phyloP scores from a whole-genome alignment of 1,284 basidiomycete genomes.

The Fomitopsis betulina region DNA sequence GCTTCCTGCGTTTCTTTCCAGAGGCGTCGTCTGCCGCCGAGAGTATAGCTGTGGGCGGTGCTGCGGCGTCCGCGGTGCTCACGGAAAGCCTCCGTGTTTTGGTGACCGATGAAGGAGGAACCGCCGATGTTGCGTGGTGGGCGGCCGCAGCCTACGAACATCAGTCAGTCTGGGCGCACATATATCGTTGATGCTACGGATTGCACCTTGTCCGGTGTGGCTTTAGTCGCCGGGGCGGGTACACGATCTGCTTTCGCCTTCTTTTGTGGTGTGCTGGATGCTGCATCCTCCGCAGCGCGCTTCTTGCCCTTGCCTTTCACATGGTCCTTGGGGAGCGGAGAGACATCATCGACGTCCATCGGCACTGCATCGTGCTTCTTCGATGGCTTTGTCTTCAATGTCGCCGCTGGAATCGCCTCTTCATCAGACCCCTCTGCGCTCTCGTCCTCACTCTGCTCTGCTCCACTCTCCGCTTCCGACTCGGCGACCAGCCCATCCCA shows the following conservation, averaged over 20 bases:
- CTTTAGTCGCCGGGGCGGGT: slow-evolving; percentile 6
- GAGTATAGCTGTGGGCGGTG: background rate
- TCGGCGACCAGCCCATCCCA: slow-evolving; percentile 52
- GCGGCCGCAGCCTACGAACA: background rate
- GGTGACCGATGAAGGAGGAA: slow-evolving; percentile 1
- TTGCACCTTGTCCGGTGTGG: background rate
- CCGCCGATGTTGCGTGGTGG: background rate
- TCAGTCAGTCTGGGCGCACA: background rate
- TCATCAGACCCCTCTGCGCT: slow-evolving; percentile 28
- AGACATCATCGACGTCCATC: slow-evolving; percentile 3
- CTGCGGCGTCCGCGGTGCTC: background rate
- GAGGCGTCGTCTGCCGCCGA: slow-evolving; percentile 11
- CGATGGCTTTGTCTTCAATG: background rate
- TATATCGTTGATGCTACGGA: background rate
- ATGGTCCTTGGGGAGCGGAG: slow-evolving; percentile 11
- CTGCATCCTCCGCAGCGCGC: slow-evolving; percentile 31
- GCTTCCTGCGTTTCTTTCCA: slow-evolving; percentile 31
- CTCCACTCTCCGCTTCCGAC: slow-evolving; percentile 20
- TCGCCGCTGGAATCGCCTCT: slow-evolving; percentile 11
- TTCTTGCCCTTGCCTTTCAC: slow-evolving; percentile 44
- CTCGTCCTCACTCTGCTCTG: slow-evolving; percentile 23
- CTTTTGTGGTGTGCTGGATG: slow-evolving; percentile 29
- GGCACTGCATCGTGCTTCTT: slow-evolving; percentile 14
- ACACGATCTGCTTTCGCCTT: slow-evolving; percentile 21
- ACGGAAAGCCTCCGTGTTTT: slow-evolving; percentile 23